Evolutionary conservation across 768 basidiomycete species (phyloP).

Genomic region (Lentinula edodes): DNA sequence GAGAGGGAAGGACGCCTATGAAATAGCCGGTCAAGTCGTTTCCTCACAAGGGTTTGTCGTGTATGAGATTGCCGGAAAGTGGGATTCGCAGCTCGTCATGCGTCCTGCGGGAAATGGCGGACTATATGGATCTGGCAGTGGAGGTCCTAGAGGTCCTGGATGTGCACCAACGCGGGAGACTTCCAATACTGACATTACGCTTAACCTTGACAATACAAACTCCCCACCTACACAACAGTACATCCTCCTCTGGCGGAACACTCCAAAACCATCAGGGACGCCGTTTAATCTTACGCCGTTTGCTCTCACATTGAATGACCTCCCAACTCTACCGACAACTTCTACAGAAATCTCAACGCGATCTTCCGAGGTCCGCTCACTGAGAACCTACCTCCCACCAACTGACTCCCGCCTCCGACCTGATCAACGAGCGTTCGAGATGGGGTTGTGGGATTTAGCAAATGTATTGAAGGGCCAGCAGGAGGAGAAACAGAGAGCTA

Average conservation of each 20-base stretch:
- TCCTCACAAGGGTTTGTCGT: slow-evolving; percentile 58
- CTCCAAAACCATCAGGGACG: slow-evolving; percentile 64
- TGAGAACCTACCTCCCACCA: slow-evolving; percentile 71
- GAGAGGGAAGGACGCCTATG: slow-evolving; percentile 87
- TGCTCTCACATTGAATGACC: slow-evolving; percentile 89
- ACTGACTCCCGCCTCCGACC: slow-evolving; percentile 92
- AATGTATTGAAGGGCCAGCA: slow-evolving; percentile 75
- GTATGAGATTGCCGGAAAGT: slow-evolving; percentile 91
- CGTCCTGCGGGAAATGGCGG: slow-evolving; percentile 56
- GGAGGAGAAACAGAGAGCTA: slow-evolving; percentile 78
- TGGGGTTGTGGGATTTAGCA: slow-evolving; percentile 78
- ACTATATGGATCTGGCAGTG: not conserved
- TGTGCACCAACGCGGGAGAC: too few species aligned
- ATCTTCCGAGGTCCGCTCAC: slow-evolving; percentile 17
- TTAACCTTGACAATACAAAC: slow-evolving; percentile 14
- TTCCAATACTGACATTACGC: too few species aligned
- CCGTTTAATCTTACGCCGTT: slow-evolving; percentile 97
- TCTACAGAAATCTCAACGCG: not conserved
- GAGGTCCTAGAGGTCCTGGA: too few species aligned
- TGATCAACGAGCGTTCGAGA: slow-evolving; percentile 92
- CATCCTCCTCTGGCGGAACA: slow-evolving; percentile 90
- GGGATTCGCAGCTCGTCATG: slow-evolving; percentile 93
- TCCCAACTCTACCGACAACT: slow-evolving; percentile 36
- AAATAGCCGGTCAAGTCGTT: slow-evolving; percentile 83
- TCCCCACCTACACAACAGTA: slow-evolving; percentile 55